Evolutionary conservation across 2,329 filamentous ascomycete species (phyloP), one percentile per base, ranked within the genome.

Genomic region (Septoria petroselini): DNA sequence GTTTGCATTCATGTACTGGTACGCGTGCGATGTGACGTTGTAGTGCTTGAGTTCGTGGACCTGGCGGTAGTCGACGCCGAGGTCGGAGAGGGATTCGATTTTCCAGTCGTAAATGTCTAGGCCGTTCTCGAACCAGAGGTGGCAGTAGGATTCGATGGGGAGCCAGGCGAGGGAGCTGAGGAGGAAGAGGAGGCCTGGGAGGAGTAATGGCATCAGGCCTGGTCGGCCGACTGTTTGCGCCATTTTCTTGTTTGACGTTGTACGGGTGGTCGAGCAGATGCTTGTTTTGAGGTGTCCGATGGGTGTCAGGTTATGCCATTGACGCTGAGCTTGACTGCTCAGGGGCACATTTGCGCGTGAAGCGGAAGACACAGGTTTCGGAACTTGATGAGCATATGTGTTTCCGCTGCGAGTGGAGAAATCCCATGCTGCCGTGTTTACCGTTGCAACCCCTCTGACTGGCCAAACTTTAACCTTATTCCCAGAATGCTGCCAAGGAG

Each of bases 21-120:
- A 35, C 1, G 40, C 37, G 31, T 42, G 37, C n/a, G 57, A 59
- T 1, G 37, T 47, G 34, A 59, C 46, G 19, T 55, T 55, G 41
- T 56, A 47, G 25, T 59, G 57, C 29, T 59, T 59, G 18, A 59
- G 53, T 4, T 51, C 50, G 39, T 59, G 57, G 9, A 59, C 57
- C 48, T 59, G 57, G 35, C 55, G 55, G 37, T 59, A 59, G 41
- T 58, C 44, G 8, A 59, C 48, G 11, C 55, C 55, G 2, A 59
- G 48, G 34, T 59, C 57, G 7, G 35, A 45, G 30, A 59, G 50
- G 7, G 50, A 54, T 33, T 59, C 57, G 42, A 58, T 54, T 7
- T 21, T 21, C 42, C 31, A 48, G 48, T 54, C 37, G 47, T 59
- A 59, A n/a, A 42, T 41, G 15, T 23, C 18, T 15, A 14, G 15